Conservation (phyloP, 345 rosid species). For the Populus tremula region DNA sequence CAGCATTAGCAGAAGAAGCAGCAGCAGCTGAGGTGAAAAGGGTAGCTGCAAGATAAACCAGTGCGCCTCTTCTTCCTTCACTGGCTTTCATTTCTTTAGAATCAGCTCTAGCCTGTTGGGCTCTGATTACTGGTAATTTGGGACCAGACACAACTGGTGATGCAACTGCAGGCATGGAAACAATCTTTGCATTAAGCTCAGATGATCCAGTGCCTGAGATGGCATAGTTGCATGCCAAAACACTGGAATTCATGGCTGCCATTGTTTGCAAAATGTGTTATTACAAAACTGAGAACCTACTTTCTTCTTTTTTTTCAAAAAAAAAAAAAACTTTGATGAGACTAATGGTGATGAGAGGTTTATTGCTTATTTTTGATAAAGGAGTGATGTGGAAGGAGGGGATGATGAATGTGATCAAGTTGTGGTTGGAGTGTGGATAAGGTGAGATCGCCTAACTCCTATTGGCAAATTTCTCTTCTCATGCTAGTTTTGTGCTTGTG, state of each 20-base stretch:
- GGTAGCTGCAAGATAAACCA: conserved; percentile 66
- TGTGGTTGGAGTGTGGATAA: conserved; percentile 93
- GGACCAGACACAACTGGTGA: conserved; percentile 38
- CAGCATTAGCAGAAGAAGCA: conserved; percentile 72
- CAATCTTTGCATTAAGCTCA: conserved; percentile 58
- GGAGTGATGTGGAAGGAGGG: conserved; percentile 38
- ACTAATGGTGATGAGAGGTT: not conserved
- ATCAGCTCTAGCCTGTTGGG: conserved; percentile 40
- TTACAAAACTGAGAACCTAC: not conserved
- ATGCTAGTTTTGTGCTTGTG: not conserved
- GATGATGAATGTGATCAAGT: conserved; percentile 44
- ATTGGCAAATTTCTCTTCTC: conserved; percentile 45
- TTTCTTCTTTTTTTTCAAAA: not conserved
- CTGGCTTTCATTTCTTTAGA: conserved; percentile 25
- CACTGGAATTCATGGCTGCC: conserved; percentile 87
- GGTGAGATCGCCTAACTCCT: conserved; percentile 86
- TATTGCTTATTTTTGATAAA: conserved; percentile 13
- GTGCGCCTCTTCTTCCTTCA: conserved; percentile 74
- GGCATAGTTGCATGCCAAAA: conserved; percentile 74
- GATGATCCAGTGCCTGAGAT: conserved; percentile 61
- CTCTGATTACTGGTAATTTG: conserved; percentile 62
- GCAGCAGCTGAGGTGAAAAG: conserved; percentile 61
- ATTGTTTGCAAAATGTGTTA: conserved; percentile 21
- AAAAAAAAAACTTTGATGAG: not conserved
- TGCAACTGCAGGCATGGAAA: conserved; percentile 37